Evolutionary conservation across 805 yeast species (phyloP).

Genomic region (Nakazawaea molendinolei): DNA sequence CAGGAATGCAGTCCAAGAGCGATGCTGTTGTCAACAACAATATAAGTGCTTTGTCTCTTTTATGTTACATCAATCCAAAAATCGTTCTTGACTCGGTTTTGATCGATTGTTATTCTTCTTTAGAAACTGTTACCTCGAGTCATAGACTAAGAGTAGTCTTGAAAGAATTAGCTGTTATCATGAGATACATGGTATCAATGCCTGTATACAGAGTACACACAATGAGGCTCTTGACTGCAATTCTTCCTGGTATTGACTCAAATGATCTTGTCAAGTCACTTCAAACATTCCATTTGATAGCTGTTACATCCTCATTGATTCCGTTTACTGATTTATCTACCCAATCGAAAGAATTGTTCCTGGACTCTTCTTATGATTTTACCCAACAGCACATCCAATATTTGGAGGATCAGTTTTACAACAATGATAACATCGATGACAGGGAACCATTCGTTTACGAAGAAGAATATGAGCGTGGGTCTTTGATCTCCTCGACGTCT

Average conservation of each 20-base stretch:
- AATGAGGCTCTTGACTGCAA: slow-evolving; percentile 61
- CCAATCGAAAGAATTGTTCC: background rate
- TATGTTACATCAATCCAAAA: slow-evolving; percentile 58
- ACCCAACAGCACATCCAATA: slow-evolving; percentile 57
- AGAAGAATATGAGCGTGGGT: slow-evolving; percentile 38
- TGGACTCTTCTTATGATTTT: slow-evolving; percentile 43
- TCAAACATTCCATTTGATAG: slow-evolving; percentile 60
- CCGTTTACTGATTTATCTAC: slow-evolving; percentile 59
- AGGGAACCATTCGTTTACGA: slow-evolving; percentile 32
- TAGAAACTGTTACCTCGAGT: slow-evolving; percentile 59
- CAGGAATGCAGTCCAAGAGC: slow-evolving; percentile 77
- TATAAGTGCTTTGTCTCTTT: slow-evolving; percentile 49
- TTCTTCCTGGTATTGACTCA: slow-evolving; percentile 78
- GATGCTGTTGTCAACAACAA: slow-evolving; percentile 48
- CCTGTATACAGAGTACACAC: slow-evolving; percentile 72
- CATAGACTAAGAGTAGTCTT: slow-evolving; percentile 76
- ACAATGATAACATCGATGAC: slow-evolving; percentile 17
- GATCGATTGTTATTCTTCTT: slow-evolving; percentile 71
- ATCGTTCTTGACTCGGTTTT: slow-evolving; percentile 46
- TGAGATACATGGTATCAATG: slow-evolving; percentile 57
- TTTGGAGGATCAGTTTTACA: slow-evolving; percentile 38
- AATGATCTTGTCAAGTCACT: slow-evolving; percentile 76
- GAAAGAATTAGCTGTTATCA: slow-evolving; percentile 55
- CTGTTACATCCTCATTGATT: slow-evolving; percentile 61
- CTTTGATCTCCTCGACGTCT: slow-evolving; percentile 68